Percentiles rank a stretch among this genome's conserved stretches.
Evolutionary conservation across 2,329 filamentous ascomycete genomes (phyloP).

Genomic region (Setomelanomma holmii): DNA sequence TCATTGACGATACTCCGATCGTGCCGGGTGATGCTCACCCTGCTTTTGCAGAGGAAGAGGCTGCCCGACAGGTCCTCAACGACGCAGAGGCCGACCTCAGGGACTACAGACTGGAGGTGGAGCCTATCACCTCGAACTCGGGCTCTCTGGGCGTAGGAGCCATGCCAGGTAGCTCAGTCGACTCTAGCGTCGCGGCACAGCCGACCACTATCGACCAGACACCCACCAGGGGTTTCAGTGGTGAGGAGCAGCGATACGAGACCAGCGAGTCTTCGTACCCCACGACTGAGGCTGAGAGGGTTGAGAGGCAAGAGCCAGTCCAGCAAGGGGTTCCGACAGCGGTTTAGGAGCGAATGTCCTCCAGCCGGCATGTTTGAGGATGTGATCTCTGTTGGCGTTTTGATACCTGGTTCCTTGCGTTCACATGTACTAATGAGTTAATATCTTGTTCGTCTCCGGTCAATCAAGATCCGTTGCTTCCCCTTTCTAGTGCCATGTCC

Average conservation of each 20-base stretch:
- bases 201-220: slow-evolving; percentile 9
- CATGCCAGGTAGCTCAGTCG: slow-evolving; percentile 44
- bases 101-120: slow-evolving; percentile 69
- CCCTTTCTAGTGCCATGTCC: too few relatives aligned
- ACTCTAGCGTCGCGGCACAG: slow-evolving; percentile 11
- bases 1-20: slow-evolving; percentile 88
- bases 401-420: slow-evolving; percentile 8
- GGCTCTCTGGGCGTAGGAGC: slow-evolving; percentile 58
- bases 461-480: too few relatives aligned
- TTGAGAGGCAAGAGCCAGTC: slow-evolving; percentile 26
- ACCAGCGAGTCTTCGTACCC: slow-evolving; percentile 29
- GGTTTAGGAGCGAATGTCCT: slow-evolving; percentile 9
- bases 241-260: slow-evolving; percentile 22
- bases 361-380: neutral
- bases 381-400: neutral
- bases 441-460: too few relatives aligned
- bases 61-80: slow-evolving; percentile 85
- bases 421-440: slow-evolving; percentile 25
- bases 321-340: slow-evolving; percentile 14
- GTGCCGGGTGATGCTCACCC: slow-evolving; percentile 81
- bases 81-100: slow-evolving; percentile 90
- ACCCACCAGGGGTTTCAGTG: slow-evolving; percentile 26
- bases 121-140: slow-evolving; percentile 61
- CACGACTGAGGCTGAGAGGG: slow-evolving; percentile 37
- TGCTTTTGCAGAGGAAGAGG: slow-evolving; percentile 69